Base-by-base conservation (phyloP, 2,329 filamentous ascomycete genomes). In the Fusarium avenaceum region DNA sequence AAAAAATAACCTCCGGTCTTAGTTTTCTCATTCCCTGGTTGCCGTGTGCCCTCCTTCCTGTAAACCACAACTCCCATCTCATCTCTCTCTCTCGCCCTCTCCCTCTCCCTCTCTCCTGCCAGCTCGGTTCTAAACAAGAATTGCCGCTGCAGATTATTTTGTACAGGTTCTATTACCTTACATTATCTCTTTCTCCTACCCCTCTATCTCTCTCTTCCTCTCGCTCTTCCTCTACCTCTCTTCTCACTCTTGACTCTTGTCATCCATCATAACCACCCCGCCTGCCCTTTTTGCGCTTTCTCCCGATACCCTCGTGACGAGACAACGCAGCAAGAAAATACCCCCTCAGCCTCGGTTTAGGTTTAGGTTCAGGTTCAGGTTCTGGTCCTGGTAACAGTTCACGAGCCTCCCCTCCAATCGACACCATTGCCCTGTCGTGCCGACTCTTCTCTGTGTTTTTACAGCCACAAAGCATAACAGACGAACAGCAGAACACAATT, bases 1-100 rank as follows among this genome's bases (percentile, higher is more conserved):
- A 76, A 78, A 77, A 76, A 77, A 74, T 74, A 77, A 74, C 73
- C 73, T 76, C 70, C 71, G 74, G 57, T 67, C 65, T 72, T 68
- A 65, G 61, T 74, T 76, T 77, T 71, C 68, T 69, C 66, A 57
- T 69, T 59, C 52, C 45, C 61, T 60, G 61, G 72, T 72, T 58
- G 53, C 60, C 65, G 67, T 73, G 72, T 73, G 70, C 71, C 71
- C 73, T 75, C 65, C 65, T 63, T 57, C 56, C 65, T 62, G 63
- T 66, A 66, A 71, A 73, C 67, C 74, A 76, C 74, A 75, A 61
- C 40, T 69, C 55, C 28, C 28, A 10, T 30, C 28, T 30, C 42
- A 24, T 7, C 26, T 26, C 26, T 26, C 24, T 26, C 24, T 26
- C 24, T 9, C 24, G 7, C 24, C 3, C 24, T 26, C 24, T 26